Evolutionary conservation across 768 basidiomycete species (phyloP).

Genomic region (Nidula microcarpa): DNA sequence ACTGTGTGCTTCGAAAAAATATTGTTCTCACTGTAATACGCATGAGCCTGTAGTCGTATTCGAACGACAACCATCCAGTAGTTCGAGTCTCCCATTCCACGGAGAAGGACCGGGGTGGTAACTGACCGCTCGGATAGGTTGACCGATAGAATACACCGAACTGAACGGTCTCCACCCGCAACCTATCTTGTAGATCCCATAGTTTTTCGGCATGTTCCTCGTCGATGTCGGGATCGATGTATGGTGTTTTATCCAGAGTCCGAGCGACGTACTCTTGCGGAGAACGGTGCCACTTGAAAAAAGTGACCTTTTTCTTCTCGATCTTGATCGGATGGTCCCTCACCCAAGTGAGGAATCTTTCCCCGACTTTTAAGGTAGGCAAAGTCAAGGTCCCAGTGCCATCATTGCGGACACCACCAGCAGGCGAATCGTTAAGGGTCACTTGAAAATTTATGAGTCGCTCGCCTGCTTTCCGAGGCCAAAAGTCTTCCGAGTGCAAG

Average conservation of each 20-base stretch:
- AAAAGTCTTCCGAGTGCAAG: constrained; percentile 55
- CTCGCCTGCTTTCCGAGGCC: constrained; percentile 18
- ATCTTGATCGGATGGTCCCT: constrained; percentile 38
- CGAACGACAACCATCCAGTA: constrained; percentile 54
- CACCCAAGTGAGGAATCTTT: constrained; percentile 44
- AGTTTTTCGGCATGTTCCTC: constrained; percentile 44
- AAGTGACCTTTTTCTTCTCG: constrained; percentile 35
- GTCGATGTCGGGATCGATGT: constrained; percentile 51
- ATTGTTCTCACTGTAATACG: constrained; percentile 56
- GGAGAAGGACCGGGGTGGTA: constrained; percentile 52
- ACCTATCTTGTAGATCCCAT: constrained; percentile 34
- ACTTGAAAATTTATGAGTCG: constrained; percentile 61
- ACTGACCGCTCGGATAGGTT: constrained; percentile 21
- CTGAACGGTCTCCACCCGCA: constrained; percentile 61
- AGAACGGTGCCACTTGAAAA: constrained; percentile 12
- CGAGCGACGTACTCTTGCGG: constrained; percentile 13
- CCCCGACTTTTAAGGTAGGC: constrained; percentile 32
- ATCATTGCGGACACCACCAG: constrained; percentile 52
- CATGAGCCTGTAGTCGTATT: constrained; percentile 67
- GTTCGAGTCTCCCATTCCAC: constrained; percentile 57
- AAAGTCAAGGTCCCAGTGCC: constrained; percentile 43
- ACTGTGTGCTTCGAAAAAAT: neutral
- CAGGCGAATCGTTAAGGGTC: constrained; percentile 41
- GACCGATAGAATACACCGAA: constrained; percentile 57
- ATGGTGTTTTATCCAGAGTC: constrained; percentile 51